These are phyloP conservation scores for Mycena metata DNA, from an alignment of 768 basidiomycete genomes.

Conservation along the genomic window DNA sequence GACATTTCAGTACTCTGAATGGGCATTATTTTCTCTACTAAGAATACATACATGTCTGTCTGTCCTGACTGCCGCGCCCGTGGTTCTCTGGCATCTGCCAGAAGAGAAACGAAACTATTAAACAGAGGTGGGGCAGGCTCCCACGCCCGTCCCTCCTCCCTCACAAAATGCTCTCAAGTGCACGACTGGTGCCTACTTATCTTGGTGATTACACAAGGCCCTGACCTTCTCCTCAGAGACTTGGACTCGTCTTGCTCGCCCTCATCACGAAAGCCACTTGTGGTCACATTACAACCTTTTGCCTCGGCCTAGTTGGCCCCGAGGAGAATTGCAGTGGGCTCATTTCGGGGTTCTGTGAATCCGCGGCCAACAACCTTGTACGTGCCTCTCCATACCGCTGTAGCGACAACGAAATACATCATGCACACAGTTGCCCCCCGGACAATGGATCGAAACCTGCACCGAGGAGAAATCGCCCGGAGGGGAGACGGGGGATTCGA, in stretches of 20 bases:
- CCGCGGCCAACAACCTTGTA: slow-evolving; percentile 9
- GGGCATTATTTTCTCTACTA: slow-evolving; percentile 1
- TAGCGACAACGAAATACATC: slow-evolving; percentile 1
- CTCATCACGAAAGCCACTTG: slow-evolving; percentile 5
- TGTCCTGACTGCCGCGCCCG: slow-evolving; percentile 13
- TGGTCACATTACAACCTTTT: slow-evolving; percentile 8
- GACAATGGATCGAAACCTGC: slow-evolving; percentile 6
- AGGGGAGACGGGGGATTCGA: slow-evolving; percentile 8
- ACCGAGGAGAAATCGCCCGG: background rate
- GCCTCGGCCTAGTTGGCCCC: slow-evolving; percentile 8
- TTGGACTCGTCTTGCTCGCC: slow-evolving; percentile 14
- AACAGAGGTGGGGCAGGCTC: slow-evolving; percentile 5
- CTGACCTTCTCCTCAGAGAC: slow-evolving; percentile 12
- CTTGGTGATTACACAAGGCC: slow-evolving; percentile 6
- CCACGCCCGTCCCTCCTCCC: slow-evolving; percentile 9
- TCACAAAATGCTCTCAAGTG: slow-evolving; percentile 4
- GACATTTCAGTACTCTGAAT: slow-evolving; percentile 5
- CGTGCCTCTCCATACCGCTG: slow-evolving; percentile 1
- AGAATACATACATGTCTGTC: slow-evolving; percentile 11
- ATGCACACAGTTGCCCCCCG: slow-evolving; percentile 3
- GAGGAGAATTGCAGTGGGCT: slow-evolving; percentile 3
- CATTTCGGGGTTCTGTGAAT: slow-evolving; percentile 14
- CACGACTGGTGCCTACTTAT: slow-evolving; percentile 8
- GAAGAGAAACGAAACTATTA: slow-evolving; percentile 5
- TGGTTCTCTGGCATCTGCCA: slow-evolving; percentile 13